These are phyloP conservation scores for Golubevia sp. DNA, from an alignment of 1,284 basidiomycete species.

Conservation along the genomic window DNA sequence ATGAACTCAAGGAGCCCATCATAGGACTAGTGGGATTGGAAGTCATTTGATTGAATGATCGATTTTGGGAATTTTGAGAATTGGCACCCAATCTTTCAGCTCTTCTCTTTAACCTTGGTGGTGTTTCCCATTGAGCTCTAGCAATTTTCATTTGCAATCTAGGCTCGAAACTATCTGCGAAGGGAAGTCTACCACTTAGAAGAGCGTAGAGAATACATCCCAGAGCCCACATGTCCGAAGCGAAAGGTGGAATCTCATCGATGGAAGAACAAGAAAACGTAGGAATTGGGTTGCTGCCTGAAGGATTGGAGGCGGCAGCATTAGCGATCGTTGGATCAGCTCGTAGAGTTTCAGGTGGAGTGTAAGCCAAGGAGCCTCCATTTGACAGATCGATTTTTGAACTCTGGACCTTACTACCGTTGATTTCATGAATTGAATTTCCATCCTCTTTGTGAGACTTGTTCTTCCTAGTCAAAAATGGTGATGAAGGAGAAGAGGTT, in stretches of 20 bases:
- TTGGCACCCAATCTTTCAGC: not conserved
- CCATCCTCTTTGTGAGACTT: too few species aligned
- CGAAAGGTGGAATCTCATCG: conserved; percentile 17
- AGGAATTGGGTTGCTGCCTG: not conserved
- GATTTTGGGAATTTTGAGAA: too few species aligned
- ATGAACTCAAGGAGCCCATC: conserved; percentile 18
- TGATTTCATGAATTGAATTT: too few species aligned
- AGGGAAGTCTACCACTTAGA: conserved; percentile 38
- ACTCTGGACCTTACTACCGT: too few species aligned
- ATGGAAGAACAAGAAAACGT: not conserved
- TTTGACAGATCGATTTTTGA: not conserved
- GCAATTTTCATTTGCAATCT: conserved; percentile 47
- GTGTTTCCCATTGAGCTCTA: conserved; percentile 43
- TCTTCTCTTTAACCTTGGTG: conserved; percentile 23
- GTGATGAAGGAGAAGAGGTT: too few species aligned
- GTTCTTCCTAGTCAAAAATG: too few species aligned
- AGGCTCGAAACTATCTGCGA: conserved; percentile 44
- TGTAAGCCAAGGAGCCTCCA: conserved; percentile 44
- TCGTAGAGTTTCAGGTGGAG: conserved; percentile 38
- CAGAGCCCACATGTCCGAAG: conserved; percentile 48
- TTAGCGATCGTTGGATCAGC: conserved; percentile 16
- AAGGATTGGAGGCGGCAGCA: not conserved
- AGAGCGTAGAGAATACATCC: conserved; percentile 50
- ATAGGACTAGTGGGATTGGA: not conserved
- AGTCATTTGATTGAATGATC: too few species aligned